These are phyloP conservation scores for Carallia pectinifolia DNA, from an alignment of 345 rosid species.

Conservation along the genomic window DNA sequence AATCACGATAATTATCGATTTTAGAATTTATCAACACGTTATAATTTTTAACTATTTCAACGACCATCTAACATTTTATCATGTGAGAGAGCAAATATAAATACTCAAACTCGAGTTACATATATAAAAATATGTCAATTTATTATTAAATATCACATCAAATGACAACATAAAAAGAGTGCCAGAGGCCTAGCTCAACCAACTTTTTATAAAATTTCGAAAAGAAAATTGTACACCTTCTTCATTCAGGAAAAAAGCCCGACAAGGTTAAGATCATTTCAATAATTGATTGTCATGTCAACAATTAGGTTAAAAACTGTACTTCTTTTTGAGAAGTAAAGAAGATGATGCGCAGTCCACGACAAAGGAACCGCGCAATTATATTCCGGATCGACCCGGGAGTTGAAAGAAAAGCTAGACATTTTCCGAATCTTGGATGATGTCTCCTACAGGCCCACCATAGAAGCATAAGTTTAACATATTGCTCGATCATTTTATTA, in stretches of 20 bases:
- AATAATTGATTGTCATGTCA: neutral
- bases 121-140: too few relatives aligned
- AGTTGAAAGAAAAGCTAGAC: slow-evolving; percentile 19
- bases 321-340: neutral
- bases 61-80: too few relatives aligned
- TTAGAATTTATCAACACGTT: too few relatives aligned
- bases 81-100: too few relatives aligned
- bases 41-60: too few relatives aligned
- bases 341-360: slow-evolving; percentile 37
- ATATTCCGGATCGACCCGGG: slow-evolving; percentile 20
- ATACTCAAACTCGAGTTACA: too few relatives aligned
- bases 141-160: too few relatives aligned
- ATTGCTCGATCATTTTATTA: neutral
- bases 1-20: too few relatives aligned
- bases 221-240: neutral
- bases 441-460: slow-evolving; percentile 22
- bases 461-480: slow-evolving; percentile 2
- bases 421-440: slow-evolving; percentile 19
- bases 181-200: too few relatives aligned
- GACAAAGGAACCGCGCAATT: slow-evolving; percentile 11
- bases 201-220: too few relatives aligned
- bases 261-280: neutral
- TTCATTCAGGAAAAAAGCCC: neutral
- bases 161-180: too few relatives aligned
- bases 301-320: slow-evolving; percentile 20